phyloP scores from a whole-genome alignment of 2,329 filamentous ascomycete genomes.

The Alternaria tenuissima region DNA sequence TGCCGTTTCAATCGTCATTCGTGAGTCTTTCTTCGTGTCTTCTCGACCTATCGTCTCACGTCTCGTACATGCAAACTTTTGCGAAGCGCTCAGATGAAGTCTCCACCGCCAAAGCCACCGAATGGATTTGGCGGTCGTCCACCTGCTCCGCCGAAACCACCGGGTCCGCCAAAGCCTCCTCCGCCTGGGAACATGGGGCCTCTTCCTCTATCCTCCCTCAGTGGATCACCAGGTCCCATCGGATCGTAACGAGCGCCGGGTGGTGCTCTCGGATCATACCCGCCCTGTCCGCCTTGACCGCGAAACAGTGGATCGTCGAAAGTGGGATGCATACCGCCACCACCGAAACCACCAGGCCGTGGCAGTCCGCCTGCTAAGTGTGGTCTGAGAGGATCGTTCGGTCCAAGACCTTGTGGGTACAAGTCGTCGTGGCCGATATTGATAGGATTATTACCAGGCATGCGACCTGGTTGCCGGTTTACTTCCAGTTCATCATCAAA shows the following conservation, averaged over 20 bases:
- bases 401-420: slow-evolving; percentile 85
- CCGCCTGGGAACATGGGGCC: slow-evolving; percentile 50
- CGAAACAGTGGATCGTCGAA: slow-evolving; percentile 90
- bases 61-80: background rate
- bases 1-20: slow-evolving; percentile 10
- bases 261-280: slow-evolving; percentile 76
- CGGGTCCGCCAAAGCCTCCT: slow-evolving; percentile 54
- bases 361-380: slow-evolving; percentile 68
- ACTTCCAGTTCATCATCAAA: slow-evolving; percentile 96
- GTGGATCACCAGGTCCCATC: slow-evolving; percentile 63
- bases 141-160: slow-evolving; percentile 52
- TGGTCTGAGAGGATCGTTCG: slow-evolving; percentile 79
- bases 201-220: slow-evolving; percentile 46
- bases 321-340: slow-evolving; percentile 93
- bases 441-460: slow-evolving; percentile 63
- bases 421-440: slow-evolving; percentile 86
- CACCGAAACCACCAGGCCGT: slow-evolving; percentile 66
- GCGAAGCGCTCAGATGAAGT: slow-evolving; percentile 60
- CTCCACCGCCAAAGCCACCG: slow-evolving; percentile 66
- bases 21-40: background rate
- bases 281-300: slow-evolving; percentile 60
- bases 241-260: slow-evolving; percentile 94
- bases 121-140: slow-evolving; percentile 65
- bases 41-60: background rate
- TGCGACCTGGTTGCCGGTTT: slow-evolving; percentile 68